phyloP scores from a whole-genome alignment of 2,329 filamentous ascomycete species.

The Neobulgaria alba region DNA sequence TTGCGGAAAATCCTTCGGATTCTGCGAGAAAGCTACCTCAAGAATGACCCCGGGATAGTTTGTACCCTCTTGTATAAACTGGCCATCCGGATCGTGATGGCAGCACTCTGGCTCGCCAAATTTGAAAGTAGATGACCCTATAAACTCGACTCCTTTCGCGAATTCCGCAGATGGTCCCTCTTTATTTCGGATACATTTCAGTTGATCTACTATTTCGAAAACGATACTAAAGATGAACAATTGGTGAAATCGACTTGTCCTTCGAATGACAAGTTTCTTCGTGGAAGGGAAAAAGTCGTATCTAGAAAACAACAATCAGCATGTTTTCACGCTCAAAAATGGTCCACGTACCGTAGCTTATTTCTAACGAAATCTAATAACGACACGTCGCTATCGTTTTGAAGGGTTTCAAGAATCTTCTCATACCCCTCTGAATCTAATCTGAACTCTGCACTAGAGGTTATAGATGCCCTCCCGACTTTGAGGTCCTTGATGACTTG shows the following conservation, averaged over 20 bases:
- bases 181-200: conserved; percentile 9
- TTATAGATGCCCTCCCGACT: too few relatives aligned
- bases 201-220: conserved; percentile 9
- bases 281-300: conserved; percentile 17
- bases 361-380: too few relatives aligned
- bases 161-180: conserved; percentile 7
- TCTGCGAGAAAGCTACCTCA: conserved; percentile 6
- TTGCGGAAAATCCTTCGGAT: conserved; percentile 4
- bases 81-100: conserved; percentile 4
- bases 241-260: conserved; percentile 16
- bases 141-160: conserved; percentile 6
- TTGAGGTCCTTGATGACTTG: too few relatives aligned
- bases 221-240: conserved; percentile 9
- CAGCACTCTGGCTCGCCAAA: conserved; percentile 10
- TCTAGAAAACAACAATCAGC: too few relatives aligned
- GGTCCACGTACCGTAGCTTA: too few relatives aligned
- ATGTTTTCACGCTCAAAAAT: too few relatives aligned
- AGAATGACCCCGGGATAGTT: conserved; percentile 7
- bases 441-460: too few relatives aligned
- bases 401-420: too few relatives aligned
- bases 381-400: too few relatives aligned
- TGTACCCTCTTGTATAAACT: conserved; percentile 5
- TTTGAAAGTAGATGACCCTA: conserved; percentile 8
- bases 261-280: conserved; percentile 14
- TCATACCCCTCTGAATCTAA: too few relatives aligned